Evolutionary conservation across 106 monocot genomes (phyloP), one percentile per base, ranked within the genome.

Genomic region (Dendrobium officinale): DNA sequence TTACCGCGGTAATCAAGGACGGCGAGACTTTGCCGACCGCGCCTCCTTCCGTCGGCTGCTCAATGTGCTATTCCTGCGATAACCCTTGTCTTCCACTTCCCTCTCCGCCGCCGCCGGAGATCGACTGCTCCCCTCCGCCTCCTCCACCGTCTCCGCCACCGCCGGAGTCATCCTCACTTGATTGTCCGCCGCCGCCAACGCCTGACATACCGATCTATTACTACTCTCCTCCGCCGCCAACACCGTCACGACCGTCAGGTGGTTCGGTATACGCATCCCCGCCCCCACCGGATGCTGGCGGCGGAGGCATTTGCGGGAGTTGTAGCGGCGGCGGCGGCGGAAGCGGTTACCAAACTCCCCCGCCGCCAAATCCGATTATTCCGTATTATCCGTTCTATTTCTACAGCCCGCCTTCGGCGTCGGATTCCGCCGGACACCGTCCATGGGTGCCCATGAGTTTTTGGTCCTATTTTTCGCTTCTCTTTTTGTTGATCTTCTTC

Each of bases 121-220:
- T 44, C 48, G 29, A 22, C 80, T 47, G 84, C 24, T 86, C 90
- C 0, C 86, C 91, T 6, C 91, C 92, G 6, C 87, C 93, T 1
- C 86, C 87, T 7, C 85, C 87, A 10, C 80, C 81, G 1, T 49
- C 87, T 6, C 86, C 79, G 6, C 83, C 83, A 27, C 83, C 83
- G 5, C 67, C 82, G 26, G 59, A 88, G 2, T 73, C 83, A 31
- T 47, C 77, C 51, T 18, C 67, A n/a, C 41, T 13, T 27, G 44
- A 20, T 9, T 77, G 59, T 19, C 89, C 11, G 84, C 82, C 81
- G 43, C 80, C 84, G 15, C 81, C 87, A 44, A 33, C 78, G 42
- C 77, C 83, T 70, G 67, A 68, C 31, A 56, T 64, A 2, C 49
- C 83, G 45, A 22, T 61, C 78, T 19, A 45, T 41, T 72, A 67